Conservation (phyloP, 805 yeast species). For the Henningerozyma blattae region DNA sequence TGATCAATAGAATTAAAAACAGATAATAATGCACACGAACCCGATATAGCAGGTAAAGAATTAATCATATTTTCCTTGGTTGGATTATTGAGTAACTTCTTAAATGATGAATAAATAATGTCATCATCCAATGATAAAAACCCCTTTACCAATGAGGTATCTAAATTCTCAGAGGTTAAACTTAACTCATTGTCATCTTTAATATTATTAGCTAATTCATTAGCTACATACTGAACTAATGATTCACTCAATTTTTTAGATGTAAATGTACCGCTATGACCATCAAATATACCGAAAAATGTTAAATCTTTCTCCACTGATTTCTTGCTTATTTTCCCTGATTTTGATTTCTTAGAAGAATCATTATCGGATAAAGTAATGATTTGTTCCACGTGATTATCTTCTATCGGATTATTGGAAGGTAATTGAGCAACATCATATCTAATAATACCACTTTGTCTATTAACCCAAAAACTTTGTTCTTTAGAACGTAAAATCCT, state of each 20-base stretch:
- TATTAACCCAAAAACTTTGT: constrained; percentile 66
- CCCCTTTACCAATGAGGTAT: constrained; percentile 69
- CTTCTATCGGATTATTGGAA: constrained; percentile 89
- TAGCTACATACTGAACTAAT: constrained; percentile 63
- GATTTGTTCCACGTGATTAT: constrained; percentile 77
- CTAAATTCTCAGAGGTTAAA: constrained; percentile 45
- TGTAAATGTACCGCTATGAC: constrained; percentile 95
- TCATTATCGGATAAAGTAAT: constrained; percentile 45
- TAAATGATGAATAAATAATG: constrained; percentile 65
- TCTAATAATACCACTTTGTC: constrained; percentile 79
- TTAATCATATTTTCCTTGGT: constrained; percentile 43
- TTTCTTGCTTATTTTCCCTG: too few species aligned
- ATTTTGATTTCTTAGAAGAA: constrained; percentile 21
- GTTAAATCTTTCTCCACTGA: constrained; percentile 58
- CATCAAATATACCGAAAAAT: constrained; percentile 93
- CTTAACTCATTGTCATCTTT: constrained; percentile 35
- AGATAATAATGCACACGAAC: constrained; percentile 84
- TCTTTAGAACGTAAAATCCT: constrained; percentile 57
- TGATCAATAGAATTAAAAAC: constrained; percentile 71
- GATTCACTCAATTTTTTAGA: constrained; percentile 74
- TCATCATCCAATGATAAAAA: constrained; percentile 78
- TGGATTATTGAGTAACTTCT: constrained; percentile 55
- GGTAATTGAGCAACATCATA: constrained; percentile 87
- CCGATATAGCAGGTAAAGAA: constrained; percentile 89
- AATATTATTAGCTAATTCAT: constrained; percentile 47